phyloP scores from a whole-genome alignment of 805 yeast species.

The Kluyveromyces nonfermentans region DNA sequence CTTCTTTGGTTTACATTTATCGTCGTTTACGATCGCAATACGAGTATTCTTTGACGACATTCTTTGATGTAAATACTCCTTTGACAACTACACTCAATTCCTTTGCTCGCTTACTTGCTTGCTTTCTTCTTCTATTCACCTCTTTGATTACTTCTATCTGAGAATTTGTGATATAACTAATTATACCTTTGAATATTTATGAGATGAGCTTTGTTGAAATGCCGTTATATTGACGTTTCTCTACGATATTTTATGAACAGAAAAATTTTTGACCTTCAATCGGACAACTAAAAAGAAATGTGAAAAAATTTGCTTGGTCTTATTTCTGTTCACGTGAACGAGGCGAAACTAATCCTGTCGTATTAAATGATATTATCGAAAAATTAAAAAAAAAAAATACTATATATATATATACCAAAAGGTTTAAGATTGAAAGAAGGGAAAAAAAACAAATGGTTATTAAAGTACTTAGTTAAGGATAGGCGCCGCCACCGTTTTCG shows the following conservation, averaged over 20 bases:
- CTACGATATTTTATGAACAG: neutral
- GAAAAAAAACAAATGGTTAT: too few species aligned
- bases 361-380: too few species aligned
- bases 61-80: neutral
- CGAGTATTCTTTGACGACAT: constrained; percentile 49
- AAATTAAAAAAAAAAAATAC: too few species aligned
- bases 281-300: neutral
- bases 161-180: too few species aligned
- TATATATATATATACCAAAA: too few species aligned
- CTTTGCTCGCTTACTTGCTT: neutral
- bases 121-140: too few species aligned
- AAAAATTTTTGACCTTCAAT: neutral
- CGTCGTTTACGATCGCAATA: constrained; percentile 92
- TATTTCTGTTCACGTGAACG: neutral
- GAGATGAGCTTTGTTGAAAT: neutral
- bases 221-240: neutral
- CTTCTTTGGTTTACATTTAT: constrained; percentile 95
- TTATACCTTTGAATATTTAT: too few species aligned
- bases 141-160: too few species aligned
- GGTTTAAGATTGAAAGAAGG: too few species aligned
- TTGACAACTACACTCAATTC: neutral
- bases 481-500: too few species aligned
- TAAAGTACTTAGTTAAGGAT: too few species aligned
- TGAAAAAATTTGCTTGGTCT: neutral
- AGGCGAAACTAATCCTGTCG: too few species aligned